Base-by-base conservation (phyloP, 208 protist genomes). In the Tritrichomonas musculus region DNA sequence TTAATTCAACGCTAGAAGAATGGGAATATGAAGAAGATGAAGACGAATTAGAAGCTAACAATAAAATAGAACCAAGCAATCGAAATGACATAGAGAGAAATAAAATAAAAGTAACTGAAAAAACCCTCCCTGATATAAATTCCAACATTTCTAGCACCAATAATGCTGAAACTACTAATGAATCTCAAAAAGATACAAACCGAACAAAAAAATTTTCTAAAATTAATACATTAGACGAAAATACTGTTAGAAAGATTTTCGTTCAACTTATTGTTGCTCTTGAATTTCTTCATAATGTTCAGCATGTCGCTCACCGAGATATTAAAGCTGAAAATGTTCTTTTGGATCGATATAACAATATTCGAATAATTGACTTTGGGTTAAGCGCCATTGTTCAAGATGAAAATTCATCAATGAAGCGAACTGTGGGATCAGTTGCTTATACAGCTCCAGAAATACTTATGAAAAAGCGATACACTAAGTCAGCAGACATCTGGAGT, bases 301-400 rank as follows among this genome's bases (percentile, higher is more conserved):
- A n/a, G 0, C 73, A 82, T 82, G 73, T 82, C 22, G 41, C 73
- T 11, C 73, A 82, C 41, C 1, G 73, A 30, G 47, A 88, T 36
- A 20, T 88, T 13, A 88, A 88, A 57, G 47, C 57, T 39, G 77
- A 88, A 50, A 88, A 88, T 30, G 57, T 88, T 27, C 47, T 88
- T 36, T 14, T 88, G 0, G 47, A 88, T 36, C 1, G 0, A 17
- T 14, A 88, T 30, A 47, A 39, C 27, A 88, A 57, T 20, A 57
- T 88, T 0, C 22, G 20, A 20, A 39, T 88, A 22, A 57, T 57
- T 33, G 77, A 88, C 39, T 88, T 88, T 30, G 47, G 77, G 1
- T 30, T 53, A 4, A 39, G 27, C 5, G 14, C 47, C 8, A 30
- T 60, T 5, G 5, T 69, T 13, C 11, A 69, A 13, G 53, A 60